Evolutionary conservation across 768 basidiomycete species (phyloP), one percentile per base, ranked within the genome.

Genomic region (Tubosaeta brunneosetosa): DNA sequence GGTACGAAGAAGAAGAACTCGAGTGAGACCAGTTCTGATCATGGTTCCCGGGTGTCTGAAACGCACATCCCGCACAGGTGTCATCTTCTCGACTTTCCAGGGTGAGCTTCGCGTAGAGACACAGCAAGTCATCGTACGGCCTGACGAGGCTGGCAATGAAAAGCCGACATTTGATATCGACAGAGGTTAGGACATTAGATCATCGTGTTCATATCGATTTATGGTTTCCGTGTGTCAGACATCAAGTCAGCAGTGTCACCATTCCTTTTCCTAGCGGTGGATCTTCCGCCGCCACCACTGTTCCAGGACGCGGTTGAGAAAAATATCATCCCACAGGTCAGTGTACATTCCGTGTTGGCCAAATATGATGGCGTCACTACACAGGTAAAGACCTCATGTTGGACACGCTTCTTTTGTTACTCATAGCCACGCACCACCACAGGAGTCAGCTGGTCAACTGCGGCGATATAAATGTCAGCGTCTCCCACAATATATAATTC

Each of bases 241-340:
- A 92, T 90, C 70, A 95, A 90, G 69, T 81, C 84, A 36, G 74
- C 79, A 19, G 78, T 80, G 47, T 93, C 94, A 4, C 97, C 97
- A 4, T 99, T 97, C 76, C 77, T 99, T 53, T 97, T 95, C 73
- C 81, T 99, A 37, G 91, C 95, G 2, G 84, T 98, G 27, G 97
- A 99, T 73, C 80, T 98, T 25, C 97, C 97, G 16, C 90, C 97
- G 1, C 94, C 94, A n/a, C 97, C 95, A 14, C 73, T 99, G 36
- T 99, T 98, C 72, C 95, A 97, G 71, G 94, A 97, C 66, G 73
- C 89, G 4, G 81, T 95, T 43, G 94, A 97, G 74, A 97, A 97
- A 74, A 97, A 98, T 68, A 98, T 99, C 67, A 97, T 98, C 58
- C 97, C 97, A 31, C 97, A 99, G 78, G 91, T 97, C 55, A 88